These are phyloP conservation scores for Eruca vesicaria DNA, from an alignment of 441 rosid genomes.

Conservation along the genomic window DNA sequence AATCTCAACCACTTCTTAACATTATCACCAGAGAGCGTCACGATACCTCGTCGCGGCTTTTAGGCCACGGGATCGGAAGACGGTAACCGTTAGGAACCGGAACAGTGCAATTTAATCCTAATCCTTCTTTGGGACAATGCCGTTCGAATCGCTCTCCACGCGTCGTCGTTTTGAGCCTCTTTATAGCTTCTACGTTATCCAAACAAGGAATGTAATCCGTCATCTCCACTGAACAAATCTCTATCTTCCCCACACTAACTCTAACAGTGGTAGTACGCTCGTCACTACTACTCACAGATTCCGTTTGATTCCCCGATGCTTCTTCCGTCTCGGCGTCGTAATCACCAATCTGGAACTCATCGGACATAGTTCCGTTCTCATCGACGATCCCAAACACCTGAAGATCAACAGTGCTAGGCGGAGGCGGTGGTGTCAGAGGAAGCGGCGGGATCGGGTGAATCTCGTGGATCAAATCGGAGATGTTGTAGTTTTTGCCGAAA, in stretches of 20 bases:
- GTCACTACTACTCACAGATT: slow-evolving; percentile 17
- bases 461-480: slow-evolving; percentile 17
- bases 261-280: slow-evolving; percentile 21
- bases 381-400: slow-evolving; percentile 69
- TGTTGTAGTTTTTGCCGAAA: slow-evolving; percentile 31
- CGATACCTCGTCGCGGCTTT: slow-evolving; percentile 88
- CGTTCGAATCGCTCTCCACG: slow-evolving; percentile 85
- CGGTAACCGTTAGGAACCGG: slow-evolving; percentile 75
- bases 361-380: slow-evolving; percentile 81
- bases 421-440: slow-evolving; percentile 27
- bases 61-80: slow-evolving; percentile 86
- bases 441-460: slow-evolving; percentile 16
- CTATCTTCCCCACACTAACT: slow-evolving; percentile 41
- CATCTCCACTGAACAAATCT: slow-evolving; percentile 57
- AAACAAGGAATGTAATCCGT: slow-evolving; percentile 87
- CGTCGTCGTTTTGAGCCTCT: slow-evolving; percentile 59
- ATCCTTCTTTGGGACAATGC: slow-evolving; percentile 71
- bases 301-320: slow-evolving; percentile 51
- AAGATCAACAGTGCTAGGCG: slow-evolving; percentile 35
- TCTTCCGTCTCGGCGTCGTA: slow-evolving; percentile 65
- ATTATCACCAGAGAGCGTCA: background rate
- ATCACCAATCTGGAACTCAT: slow-evolving; percentile 81
- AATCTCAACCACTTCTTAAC: background rate
- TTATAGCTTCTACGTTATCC: slow-evolving; percentile 75
- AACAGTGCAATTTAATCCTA: slow-evolving; percentile 74